Evolutionary conservation across 140 eudicot species (phyloP).

Genomic region (Senecio squalidus): DNA sequence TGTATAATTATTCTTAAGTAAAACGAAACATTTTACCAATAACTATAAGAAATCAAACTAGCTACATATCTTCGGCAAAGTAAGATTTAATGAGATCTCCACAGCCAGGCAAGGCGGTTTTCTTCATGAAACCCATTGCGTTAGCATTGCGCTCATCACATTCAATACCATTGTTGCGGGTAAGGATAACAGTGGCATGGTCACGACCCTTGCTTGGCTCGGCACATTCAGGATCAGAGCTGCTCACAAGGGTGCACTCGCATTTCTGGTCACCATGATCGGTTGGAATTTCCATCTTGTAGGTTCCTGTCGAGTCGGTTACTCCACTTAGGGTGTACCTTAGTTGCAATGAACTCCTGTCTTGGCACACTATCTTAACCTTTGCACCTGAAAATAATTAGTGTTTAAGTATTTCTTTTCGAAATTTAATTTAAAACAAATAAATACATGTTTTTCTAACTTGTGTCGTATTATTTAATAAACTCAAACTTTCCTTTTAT

Average conservation of each 20-base stretch:
- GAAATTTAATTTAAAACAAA: background rate
- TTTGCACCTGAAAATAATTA: slow-evolving; percentile 50
- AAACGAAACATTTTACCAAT: slow-evolving; percentile 24
- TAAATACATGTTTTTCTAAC: no score
- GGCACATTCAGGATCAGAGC: slow-evolving; percentile 45
- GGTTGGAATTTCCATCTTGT: slow-evolving; percentile 34
- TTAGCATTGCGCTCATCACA: slow-evolving; percentile 51
- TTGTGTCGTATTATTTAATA: no score
- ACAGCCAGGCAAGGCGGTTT: slow-evolving; percentile 41
- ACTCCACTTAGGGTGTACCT: slow-evolving; percentile 33
- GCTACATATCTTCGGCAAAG: slow-evolving; percentile 18
- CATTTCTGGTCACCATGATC: slow-evolving; percentile 65
- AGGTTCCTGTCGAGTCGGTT: slow-evolving; percentile 47
- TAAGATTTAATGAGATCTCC: slow-evolving; percentile 48
- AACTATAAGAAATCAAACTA: slow-evolving; percentile 3
- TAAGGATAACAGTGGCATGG: slow-evolving; percentile 67
- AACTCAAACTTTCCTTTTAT: no score
- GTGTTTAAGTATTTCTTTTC: no score
- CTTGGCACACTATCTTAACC: slow-evolving; percentile 53
- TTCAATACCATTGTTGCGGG: slow-evolving; percentile 68
- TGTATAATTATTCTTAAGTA: slow-evolving; percentile 27
- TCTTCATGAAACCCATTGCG: slow-evolving; percentile 57
- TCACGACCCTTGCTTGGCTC: slow-evolving; percentile 50
- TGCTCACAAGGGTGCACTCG: slow-evolving; percentile 47
- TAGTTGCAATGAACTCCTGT: slow-evolving; percentile 18